These are phyloP conservation scores for Podaxis sp. DNA, from an alignment of 768 basidiomycete genomes.

Conservation along the genomic window DNA sequence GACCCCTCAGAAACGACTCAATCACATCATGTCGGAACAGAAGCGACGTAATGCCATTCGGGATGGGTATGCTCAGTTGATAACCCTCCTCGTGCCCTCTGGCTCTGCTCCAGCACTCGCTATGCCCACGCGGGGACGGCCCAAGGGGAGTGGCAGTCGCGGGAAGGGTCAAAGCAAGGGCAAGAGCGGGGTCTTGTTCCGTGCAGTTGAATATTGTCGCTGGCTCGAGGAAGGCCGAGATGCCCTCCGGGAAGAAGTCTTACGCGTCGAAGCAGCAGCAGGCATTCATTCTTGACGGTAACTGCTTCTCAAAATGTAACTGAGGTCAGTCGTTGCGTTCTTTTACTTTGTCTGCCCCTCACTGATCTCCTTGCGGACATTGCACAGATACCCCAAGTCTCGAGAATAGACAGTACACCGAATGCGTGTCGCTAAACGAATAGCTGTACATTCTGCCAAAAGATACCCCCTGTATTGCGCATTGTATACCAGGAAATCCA, in stretches of 20 bases:
- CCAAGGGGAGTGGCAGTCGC: slow-evolving; percentile 73
- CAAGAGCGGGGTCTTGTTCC: slow-evolving; percentile 87
- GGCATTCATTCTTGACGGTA: slow-evolving; percentile 39
- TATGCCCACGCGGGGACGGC: slow-evolving; percentile 76
- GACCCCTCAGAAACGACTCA: slow-evolving; percentile 83
- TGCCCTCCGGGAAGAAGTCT: slow-evolving; percentile 67
- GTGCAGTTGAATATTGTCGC: slow-evolving; percentile 80
- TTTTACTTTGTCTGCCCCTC: background rate
- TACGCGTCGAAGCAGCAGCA: slow-evolving; percentile 65
- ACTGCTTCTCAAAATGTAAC: background rate
- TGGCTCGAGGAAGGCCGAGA: slow-evolving; percentile 87
- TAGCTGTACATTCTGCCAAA: background rate
- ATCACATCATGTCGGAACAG: slow-evolving; percentile 95
- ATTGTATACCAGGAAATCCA: background rate
- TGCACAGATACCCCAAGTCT: too few species aligned
- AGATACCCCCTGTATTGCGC: background rate
- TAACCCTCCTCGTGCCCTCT: slow-evolving; percentile 77
- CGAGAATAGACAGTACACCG: too few species aligned
- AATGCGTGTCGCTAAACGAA: background rate
- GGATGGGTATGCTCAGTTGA: slow-evolving; percentile 86
- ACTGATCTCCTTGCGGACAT: background rate
- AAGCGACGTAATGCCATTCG: slow-evolving; percentile 91
- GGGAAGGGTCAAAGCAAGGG: slow-evolving; percentile 75
- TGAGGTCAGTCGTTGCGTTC: background rate
- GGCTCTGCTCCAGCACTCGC: slow-evolving; percentile 65